Base-by-base conservation (phyloP, 495 filamentous ascomycete genomes). In the Talaromyces borbonicus region DNA sequence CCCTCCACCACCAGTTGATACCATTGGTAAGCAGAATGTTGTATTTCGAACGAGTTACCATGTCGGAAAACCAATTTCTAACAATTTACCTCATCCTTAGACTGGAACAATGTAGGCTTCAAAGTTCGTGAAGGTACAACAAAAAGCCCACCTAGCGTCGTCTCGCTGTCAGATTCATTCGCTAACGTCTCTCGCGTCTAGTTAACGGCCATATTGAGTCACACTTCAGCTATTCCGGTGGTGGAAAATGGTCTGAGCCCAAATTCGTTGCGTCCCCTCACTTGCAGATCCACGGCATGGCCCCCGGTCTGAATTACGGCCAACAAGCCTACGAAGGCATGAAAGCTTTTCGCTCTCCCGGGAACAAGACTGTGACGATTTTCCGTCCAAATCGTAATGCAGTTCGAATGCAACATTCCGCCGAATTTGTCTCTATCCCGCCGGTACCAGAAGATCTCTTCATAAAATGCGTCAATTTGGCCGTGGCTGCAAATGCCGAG, bases 311-410 rank as follows among this genome's bases (percentile, higher is more conserved):
- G 33, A 95, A 95, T 72, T 95, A 95, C 59, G 89, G 84, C 32
- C 85, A 92, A 53, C 89, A 95, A 68, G 89, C 86, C 38, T 95
- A 90, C 73, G 89, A 95, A 55, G 89, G 89, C 8, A 74, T 95
- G 46, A 96, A 95, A 62, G 87, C 89, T 42, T 93, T 94, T 74
- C 86, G 90, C 27, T 72, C 74, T 26, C 79, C 83, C 23, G 67
- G 71, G 27, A 61, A 75, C 52, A 55, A 67, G 44, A 55, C 64
- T 24, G 85, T 95, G 59, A 72, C 77, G 50, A 72, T 94, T 52
- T 95, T 95, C 75, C 85, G 89, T 12, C 85, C 89, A 0, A 68
- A 75, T 50, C 71, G 77, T 50, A 94, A 95, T 59, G 90, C 90
- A 7, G 65, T 54, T n/a, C 85, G 89, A 41, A 77, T 95, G 75